Base-by-base conservation (phyloP, 2,329 filamentous ascomycete genomes). In the Curvularia eragrostidis region DNA sequence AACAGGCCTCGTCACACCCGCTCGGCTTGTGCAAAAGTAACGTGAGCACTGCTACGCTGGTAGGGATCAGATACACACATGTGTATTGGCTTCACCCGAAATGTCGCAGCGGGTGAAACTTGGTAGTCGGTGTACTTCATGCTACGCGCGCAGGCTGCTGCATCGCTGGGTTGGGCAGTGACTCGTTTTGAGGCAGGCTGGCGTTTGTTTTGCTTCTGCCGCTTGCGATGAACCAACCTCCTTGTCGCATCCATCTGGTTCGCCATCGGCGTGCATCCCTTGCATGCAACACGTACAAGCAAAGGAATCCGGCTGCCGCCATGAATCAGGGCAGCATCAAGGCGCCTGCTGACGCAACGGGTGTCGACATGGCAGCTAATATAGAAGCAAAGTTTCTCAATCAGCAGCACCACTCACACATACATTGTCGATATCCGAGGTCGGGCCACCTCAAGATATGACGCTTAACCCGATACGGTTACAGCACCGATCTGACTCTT, bases 381-480 rank as follows among this genome's bases (percentile, higher is more conserved):
- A 68, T 67, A 66, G 59, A 66, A 30, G 57, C 56, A 59, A 59
- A 53, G 58, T 61, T 64, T 58, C 51, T 58, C 66, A 54, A 58
- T 54, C 53, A 62, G 39, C 55, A 57, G 42, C 48, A 56, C 26
- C 24, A 28, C 21, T 28, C 19, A 23, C 39, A 5, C 42, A 44
- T 24, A 46, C 43, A 28, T 28, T 18, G 43, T 28, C 54, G 39
- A 55, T 54, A 63, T 56, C 68, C 67, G 67, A 69, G 63, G 60
- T 65, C 62, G 65, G 66, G 54, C 65, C 62, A 61, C 46, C 43
- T 58, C 46, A 44, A 48, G 63, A 10, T 63, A 63, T 61, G 54
- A 58, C 64, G 65, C 66, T 68, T 70, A 64, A 64, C 69, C 56
- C 38, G 43, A 63, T 68, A 26, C 50, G 63, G 67, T 66, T 68